These are phyloP conservation scores for Eucalyptus erythrocorys DNA, from an alignment of 345 rosid genomes.

Conservation along the genomic window DNA sequence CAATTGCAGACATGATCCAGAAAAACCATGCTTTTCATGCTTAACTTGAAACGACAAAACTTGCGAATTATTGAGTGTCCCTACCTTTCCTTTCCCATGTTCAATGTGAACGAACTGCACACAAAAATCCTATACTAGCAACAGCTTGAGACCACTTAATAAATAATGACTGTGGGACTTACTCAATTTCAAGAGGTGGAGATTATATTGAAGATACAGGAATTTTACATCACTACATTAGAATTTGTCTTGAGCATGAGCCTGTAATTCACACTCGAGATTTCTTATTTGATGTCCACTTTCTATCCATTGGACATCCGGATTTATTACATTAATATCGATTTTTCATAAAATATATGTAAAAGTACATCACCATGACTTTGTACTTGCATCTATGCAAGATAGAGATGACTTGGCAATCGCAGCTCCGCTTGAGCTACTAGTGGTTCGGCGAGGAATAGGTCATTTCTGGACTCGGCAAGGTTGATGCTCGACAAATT, in stretches of 20 bases:
- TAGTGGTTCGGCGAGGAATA: not conserved
- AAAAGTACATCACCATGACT: not conserved
- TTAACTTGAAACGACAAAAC: not conserved
- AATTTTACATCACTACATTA: not conserved
- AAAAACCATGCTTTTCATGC: not conserved
- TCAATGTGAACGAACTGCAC: not conserved
- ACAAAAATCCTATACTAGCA: not conserved
- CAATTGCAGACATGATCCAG: conserved; percentile 10
- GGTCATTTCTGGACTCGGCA: not conserved
- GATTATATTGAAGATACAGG: not conserved
- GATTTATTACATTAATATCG: not conserved
- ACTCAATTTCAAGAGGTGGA: not conserved
- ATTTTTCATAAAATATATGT: not conserved
- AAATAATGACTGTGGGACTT: not conserved
- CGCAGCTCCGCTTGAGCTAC: not conserved
- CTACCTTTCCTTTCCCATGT: not conserved
- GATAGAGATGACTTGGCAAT: not conserved
- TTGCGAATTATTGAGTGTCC: not conserved
- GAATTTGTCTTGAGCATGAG: not conserved
- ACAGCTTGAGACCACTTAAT: not conserved
- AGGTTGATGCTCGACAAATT: not conserved
- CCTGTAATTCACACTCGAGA: not conserved
- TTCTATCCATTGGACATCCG: not conserved
- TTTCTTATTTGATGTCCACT: not conserved
- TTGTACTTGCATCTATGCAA: not conserved